These are phyloP conservation scores for Globisporangium megalacanthum DNA, from an alignment of 352 stramenopile species.

Conservation along the genomic window DNA sequence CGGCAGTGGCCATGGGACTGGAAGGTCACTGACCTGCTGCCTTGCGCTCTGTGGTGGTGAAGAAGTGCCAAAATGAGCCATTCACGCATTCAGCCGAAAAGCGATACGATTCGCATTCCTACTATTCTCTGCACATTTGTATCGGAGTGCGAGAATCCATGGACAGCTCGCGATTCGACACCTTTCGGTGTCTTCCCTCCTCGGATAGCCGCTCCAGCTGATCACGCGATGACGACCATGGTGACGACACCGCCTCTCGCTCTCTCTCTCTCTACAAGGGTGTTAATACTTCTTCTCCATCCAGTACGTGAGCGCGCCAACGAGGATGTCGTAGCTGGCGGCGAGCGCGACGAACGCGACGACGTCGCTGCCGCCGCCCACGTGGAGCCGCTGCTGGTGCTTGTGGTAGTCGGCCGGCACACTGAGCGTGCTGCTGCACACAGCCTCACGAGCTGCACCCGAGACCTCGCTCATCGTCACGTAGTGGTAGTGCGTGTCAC, in stretches of 20 bases:
- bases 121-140: too few relatives aligned
- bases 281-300: constrained; percentile 67
- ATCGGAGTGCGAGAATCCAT: too few relatives aligned
- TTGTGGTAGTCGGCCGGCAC: constrained; percentile 61
- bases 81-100: neutral
- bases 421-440: constrained; percentile 74
- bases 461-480: constrained; percentile 78
- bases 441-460: constrained; percentile 38
- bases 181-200: neutral
- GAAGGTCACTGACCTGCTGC: too few relatives aligned
- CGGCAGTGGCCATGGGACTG: constrained; percentile 32
- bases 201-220: too few relatives aligned
- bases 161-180: neutral
- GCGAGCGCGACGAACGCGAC: constrained; percentile 65
- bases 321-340: constrained; percentile 75
- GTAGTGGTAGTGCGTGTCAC: constrained; percentile 60
- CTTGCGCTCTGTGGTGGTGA: constrained; percentile 1
- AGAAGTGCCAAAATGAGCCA: constrained; percentile 5
- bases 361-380: constrained; percentile 70
- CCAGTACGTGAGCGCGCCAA: constrained; percentile 62
- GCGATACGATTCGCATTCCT: neutral
- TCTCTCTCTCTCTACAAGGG: neutral
- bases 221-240: too few relatives aligned
- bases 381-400: constrained; percentile 66
- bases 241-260: neutral